Percentiles rank a stretch among this genome's conserved stretches.
phyloP scores from a whole-genome alignment of 1,284 basidiomycete species.

The Microbotryomycetes sp. region DNA sequence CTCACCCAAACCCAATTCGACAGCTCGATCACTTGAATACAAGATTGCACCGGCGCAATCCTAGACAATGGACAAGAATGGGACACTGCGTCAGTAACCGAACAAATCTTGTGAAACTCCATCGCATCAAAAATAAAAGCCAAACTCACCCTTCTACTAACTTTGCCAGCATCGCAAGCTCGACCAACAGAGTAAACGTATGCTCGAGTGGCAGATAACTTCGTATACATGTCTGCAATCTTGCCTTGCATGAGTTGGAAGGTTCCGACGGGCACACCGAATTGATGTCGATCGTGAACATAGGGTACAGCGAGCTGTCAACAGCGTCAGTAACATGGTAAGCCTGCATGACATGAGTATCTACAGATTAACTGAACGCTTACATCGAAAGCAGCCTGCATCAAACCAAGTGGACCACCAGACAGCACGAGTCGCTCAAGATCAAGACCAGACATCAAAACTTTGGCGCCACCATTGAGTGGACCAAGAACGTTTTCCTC shows the following conservation, averaged over 20 bases:
- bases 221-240: slow-evolving; percentile 85
- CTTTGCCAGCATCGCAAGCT: slow-evolving; percentile 73
- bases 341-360: not conserved
- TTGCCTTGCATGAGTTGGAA: slow-evolving; percentile 94
- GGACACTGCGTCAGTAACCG: slow-evolving; percentile 1
- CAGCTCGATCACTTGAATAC: slow-evolving; percentile 80
- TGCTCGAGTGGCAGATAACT: slow-evolving; percentile 74
- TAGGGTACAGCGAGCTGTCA: slow-evolving; percentile 75
- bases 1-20: slow-evolving; percentile 66
- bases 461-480: slow-evolving; percentile 70
- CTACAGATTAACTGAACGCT: not conserved
- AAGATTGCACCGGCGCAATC: slow-evolving; percentile 89
- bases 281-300: slow-evolving; percentile 84
- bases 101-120: not conserved
- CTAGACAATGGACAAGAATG: slow-evolving; percentile 46
- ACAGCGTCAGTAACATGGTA: not conserved
- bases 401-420: slow-evolving; percentile 73
- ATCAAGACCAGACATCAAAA: slow-evolving; percentile 91
- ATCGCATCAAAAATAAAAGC: not conserved
- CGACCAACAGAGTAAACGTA: slow-evolving; percentile 90
- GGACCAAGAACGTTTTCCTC: slow-evolving; percentile 78
- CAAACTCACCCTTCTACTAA: slow-evolving; percentile 66
- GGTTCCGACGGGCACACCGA: slow-evolving; percentile 75
- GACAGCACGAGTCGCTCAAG: slow-evolving; percentile 85
- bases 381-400: slow-evolving; percentile 76